A percentile compares a stretch with the other conserved stretches of the same genome.
phyloP scores from a whole-genome alignment of 148 eudicot species.

The Amaranthus cruentus region DNA sequence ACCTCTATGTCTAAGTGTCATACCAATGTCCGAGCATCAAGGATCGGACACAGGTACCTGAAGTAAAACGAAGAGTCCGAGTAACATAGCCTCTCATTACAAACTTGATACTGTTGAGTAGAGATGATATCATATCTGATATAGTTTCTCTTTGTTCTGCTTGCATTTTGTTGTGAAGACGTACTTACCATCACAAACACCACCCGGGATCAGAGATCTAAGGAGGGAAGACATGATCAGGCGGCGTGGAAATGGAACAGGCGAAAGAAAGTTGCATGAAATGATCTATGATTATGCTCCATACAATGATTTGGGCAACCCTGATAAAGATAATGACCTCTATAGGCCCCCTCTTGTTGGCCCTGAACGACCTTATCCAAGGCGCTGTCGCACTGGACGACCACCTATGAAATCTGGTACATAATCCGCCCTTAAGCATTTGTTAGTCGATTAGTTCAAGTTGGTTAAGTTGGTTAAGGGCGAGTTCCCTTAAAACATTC shows the following conservation, averaged over 20 bases:
- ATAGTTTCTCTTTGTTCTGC: not conserved
- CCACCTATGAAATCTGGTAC: constrained; percentile 56
- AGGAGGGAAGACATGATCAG: constrained; percentile 65
- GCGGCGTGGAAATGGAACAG: constrained; percentile 73
- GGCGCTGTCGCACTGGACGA: constrained; percentile 96
- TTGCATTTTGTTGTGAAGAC: constrained; percentile 30
- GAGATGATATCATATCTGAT: constrained; percentile 17
- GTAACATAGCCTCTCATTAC: too few relatives aligned
- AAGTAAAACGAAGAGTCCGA: too few relatives aligned
- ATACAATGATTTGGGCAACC: constrained; percentile 86
- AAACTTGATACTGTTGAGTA: too few relatives aligned
- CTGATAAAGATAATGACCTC: constrained; percentile 58
- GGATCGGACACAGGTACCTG: too few relatives aligned
- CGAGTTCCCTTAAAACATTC: too few relatives aligned
- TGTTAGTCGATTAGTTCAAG: too few relatives aligned
- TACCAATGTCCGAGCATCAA: too few relatives aligned
- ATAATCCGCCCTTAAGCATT: not conserved
- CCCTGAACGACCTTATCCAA: constrained; percentile 80
- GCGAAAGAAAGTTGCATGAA: constrained; percentile 69
- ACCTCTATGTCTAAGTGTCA: too few relatives aligned
- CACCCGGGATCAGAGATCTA: constrained; percentile 76
- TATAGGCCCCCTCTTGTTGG: constrained; percentile 64
- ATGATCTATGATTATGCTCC: constrained; percentile 86
- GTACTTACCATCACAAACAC: constrained; percentile 86
- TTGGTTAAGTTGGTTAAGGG: too few relatives aligned